These are phyloP conservation scores for Clarireedia paspali DNA, from an alignment of 2,329 filamentous ascomycete species.

Conservation along the genomic window DNA sequence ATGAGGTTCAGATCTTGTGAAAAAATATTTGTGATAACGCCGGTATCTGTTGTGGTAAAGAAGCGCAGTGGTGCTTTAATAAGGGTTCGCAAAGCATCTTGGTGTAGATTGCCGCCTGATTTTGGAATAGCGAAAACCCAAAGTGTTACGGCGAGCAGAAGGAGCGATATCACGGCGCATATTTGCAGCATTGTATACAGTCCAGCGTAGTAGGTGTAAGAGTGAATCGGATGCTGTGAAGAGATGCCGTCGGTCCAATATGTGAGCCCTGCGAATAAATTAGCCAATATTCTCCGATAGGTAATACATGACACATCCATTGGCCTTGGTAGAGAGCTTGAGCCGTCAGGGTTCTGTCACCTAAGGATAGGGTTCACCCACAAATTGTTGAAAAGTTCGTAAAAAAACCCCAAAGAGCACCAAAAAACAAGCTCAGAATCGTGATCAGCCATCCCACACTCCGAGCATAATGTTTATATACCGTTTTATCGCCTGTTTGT, in stretches of 20 bases:
- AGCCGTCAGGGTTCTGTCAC: neutral
- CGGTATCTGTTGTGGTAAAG: conserved; percentile 15
- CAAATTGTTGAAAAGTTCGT: conserved; percentile 25
- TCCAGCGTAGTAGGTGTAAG: conserved; percentile 22
- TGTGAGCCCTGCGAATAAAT: conserved; percentile 13
- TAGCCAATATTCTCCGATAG: conserved; percentile 2
- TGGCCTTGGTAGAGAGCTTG: neutral
- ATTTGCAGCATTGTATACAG: conserved; percentile 26
- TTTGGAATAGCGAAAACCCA: conserved; percentile 18
- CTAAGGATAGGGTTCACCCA: conserved; percentile 5
- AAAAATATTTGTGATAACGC: conserved; percentile 19
- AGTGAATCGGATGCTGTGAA: conserved; percentile 15
- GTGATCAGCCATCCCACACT: conserved; percentile 14
- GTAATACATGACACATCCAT: neutral
- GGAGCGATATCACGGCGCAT: conserved; percentile 18
- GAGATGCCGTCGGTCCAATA: conserved; percentile 23
- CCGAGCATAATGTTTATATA: conserved; percentile 20
- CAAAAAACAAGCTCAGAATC: conserved; percentile 12
- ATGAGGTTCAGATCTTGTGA: conserved; percentile 22
- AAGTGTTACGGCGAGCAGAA: conserved; percentile 15
- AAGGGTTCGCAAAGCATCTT: conserved; percentile 16
- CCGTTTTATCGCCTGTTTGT: conserved; percentile 11
- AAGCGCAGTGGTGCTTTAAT: conserved; percentile 15
- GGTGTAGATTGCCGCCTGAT: conserved; percentile 22
- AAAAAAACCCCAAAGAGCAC: conserved; percentile 20